Percentiles rank a stretch among this genome's conserved stretches.
Conservation (phyloP, 148 eudicot species). For the Diospyros lotus region DNA sequence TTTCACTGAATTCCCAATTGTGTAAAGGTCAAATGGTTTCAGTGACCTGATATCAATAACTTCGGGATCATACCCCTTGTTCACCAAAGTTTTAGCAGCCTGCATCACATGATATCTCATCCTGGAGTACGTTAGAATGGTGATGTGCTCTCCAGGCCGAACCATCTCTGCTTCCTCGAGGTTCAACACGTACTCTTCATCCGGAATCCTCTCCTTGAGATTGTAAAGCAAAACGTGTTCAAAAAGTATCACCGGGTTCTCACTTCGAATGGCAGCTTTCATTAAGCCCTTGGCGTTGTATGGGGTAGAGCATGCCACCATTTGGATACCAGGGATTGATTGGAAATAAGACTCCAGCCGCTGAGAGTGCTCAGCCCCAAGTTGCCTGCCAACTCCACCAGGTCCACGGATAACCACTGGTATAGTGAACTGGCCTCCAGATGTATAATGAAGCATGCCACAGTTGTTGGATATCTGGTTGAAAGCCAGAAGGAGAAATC, state of each 20-base stretch:
- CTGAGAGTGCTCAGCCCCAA: slow-evolving; percentile 89
- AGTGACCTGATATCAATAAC: slow-evolving; percentile 84
- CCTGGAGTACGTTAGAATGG: slow-evolving; percentile 81
- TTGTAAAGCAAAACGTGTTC: slow-evolving; percentile 88
- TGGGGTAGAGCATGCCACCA: slow-evolving; percentile 92
- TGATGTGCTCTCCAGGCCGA: slow-evolving; percentile 76
- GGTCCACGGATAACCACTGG: slow-evolving; percentile 89
- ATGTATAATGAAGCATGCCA: slow-evolving; percentile 91
- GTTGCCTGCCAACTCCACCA: slow-evolving; percentile 91
- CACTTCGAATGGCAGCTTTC: slow-evolving; percentile 91
- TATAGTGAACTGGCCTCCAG: slow-evolving; percentile 88
- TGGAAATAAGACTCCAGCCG: slow-evolving; percentile 84
- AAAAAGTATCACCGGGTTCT: slow-evolving; percentile 80
- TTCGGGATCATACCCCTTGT: slow-evolving; percentile 86
- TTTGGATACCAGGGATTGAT: slow-evolving; percentile 72
- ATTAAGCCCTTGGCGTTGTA: slow-evolving; percentile 86
- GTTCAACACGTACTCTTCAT: slow-evolving; percentile 64
- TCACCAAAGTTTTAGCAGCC: slow-evolving; percentile 76
- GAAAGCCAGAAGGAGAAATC: slow-evolving; percentile 78
- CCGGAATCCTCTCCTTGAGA: slow-evolving; percentile 79
- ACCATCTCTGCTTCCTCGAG: slow-evolving; percentile 96
- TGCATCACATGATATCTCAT: slow-evolving; percentile 95
- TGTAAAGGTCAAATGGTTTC: slow-evolving; percentile 80
- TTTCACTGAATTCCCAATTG: slow-evolving; percentile 79
- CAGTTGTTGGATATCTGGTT: slow-evolving; percentile 90